These are phyloP conservation scores for Puya raimondii DNA, from an alignment of 176 grass and related monocot species.

Conservation along the genomic window DNA sequence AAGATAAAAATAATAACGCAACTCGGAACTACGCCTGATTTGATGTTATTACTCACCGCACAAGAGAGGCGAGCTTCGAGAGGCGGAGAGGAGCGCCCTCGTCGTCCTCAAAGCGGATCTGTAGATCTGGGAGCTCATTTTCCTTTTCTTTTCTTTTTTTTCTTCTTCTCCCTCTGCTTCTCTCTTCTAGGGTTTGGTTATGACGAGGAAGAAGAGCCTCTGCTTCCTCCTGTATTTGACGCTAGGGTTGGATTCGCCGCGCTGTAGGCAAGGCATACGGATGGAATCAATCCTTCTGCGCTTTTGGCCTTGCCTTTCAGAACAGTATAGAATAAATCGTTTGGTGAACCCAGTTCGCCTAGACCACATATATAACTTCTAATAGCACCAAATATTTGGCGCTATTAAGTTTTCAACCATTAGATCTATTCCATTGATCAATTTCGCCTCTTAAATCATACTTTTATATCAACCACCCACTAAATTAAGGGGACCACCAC, in stretches of 20 bases:
- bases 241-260: constrained; percentile 16
- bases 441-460: no score
- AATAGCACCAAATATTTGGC: no score
- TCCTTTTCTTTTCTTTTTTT: background rate
- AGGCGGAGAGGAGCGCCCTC: constrained; percentile 36
- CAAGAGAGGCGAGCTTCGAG: constrained; percentile 25
- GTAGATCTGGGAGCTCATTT: constrained; percentile 38
- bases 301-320: constrained; percentile 6
- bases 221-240: no score
- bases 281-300: background rate
- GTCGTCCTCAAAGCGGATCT: constrained; percentile 34
- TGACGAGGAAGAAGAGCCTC: constrained; percentile 15
- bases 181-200: constrained; percentile 15
- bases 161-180: background rate
- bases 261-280: background rate
- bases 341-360: no score
- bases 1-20: no score
- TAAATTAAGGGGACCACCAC: no score
- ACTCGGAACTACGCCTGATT: no score
- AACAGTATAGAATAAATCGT: no score
- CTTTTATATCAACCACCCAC: no score
- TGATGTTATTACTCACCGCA: constrained; percentile 22
- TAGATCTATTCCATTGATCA: no score
- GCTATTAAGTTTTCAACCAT: no score
- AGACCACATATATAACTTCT: no score